phyloP scores from a whole-genome alignment of 148 eudicot species.

The Amaranthus palmeri region DNA sequence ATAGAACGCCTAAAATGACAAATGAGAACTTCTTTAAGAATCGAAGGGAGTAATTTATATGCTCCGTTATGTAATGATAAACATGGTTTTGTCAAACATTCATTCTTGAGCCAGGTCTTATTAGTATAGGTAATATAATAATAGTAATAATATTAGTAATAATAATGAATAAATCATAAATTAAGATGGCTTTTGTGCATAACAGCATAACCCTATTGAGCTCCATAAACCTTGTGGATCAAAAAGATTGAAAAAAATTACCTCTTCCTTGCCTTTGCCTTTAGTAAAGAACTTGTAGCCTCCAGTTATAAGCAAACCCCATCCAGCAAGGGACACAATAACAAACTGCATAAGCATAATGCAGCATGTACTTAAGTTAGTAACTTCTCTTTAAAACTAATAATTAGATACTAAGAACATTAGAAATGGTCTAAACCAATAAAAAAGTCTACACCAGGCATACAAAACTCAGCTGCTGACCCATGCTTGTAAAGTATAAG shows the following conservation, averaged over 20 bases:
- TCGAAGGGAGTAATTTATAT: too few species aligned
- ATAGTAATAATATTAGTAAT: too few species aligned
- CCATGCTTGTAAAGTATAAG: not conserved
- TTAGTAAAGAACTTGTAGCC: slow-evolving; percentile 55
- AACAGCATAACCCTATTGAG: not conserved
- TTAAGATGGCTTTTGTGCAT: not conserved
- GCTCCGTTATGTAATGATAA: too few species aligned
- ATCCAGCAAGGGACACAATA: slow-evolving; percentile 74
- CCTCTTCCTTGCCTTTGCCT: slow-evolving; percentile 62
- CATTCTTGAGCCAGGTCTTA: not conserved
- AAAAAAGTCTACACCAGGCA: not conserved
- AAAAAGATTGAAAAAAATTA: slow-evolving; percentile 36
- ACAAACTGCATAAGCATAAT: slow-evolving; percentile 61
- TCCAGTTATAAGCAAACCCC: slow-evolving; percentile 58
- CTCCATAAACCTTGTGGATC: not conserved
- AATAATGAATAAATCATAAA: not conserved
- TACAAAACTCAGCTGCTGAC: not conserved
- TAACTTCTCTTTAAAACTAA: not conserved
- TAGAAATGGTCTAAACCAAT: not conserved
- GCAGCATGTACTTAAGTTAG: slow-evolving; percentile 19
- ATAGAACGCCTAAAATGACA: too few species aligned
- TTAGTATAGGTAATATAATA: not conserved
- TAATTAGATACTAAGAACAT: not conserved
- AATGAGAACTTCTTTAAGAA: too few species aligned
- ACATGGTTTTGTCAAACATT: not conserved